Conservation (phyloP, 2,329 filamentous ascomycete genomes). For the Leptodontidium sp. region DNA sequence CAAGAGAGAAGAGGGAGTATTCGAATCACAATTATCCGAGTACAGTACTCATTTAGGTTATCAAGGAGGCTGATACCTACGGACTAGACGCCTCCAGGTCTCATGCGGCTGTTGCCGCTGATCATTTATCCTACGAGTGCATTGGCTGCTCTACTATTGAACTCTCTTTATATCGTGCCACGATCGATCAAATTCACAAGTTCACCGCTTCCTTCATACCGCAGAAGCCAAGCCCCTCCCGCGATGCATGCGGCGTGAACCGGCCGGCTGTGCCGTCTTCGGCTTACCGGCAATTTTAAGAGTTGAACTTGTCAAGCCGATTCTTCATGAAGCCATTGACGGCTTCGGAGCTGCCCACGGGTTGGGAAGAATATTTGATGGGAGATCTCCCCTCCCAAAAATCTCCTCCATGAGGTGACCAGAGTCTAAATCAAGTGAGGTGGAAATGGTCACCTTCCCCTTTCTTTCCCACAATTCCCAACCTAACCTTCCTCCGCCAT, state of each 20-base stretch:
- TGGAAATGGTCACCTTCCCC: slow-evolving; percentile 73
- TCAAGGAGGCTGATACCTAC: neutral
- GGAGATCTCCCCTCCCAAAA: neutral
- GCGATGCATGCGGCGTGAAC: neutral
- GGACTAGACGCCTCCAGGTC: neutral
- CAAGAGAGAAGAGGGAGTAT: too few relatives aligned
- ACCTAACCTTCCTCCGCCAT: slow-evolving; percentile 56
- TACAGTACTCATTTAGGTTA: too few relatives aligned
- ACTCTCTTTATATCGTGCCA: neutral
- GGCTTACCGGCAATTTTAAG: neutral
- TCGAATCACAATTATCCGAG: too few relatives aligned
- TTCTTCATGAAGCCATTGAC: neutral
- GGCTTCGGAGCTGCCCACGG: neutral
- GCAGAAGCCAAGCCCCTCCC: neutral
- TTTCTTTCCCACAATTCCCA: slow-evolving; percentile 62
- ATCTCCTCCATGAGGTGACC: neutral
- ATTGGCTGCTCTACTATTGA: slow-evolving; percentile 9
- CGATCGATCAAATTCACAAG: neutral
- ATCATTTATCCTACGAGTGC: neutral
- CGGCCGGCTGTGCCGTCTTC: neutral
- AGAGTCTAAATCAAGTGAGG: slow-evolving; percentile 49
- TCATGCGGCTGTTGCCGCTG: slow-evolving; percentile 5
- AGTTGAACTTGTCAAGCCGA: neutral
- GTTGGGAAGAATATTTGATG: neutral
- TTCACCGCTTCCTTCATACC: neutral